Percentiles rank a stretch among this genome's conserved stretches.
phyloP scores from a whole-genome alignment of 352 stramenopile genomes.

The Globisporangium spiculum region DNA sequence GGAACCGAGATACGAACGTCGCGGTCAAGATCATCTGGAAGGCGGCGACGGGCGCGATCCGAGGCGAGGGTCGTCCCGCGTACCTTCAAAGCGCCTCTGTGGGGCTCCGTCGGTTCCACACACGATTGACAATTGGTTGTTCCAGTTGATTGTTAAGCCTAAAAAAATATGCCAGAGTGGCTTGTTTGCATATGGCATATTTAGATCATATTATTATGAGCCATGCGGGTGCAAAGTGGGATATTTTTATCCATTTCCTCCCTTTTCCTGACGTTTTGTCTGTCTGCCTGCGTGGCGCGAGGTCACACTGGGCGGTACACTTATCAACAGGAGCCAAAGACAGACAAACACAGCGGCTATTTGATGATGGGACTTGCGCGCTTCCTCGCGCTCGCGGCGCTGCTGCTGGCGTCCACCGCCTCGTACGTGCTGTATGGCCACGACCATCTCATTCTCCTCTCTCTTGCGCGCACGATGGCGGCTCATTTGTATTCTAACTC shows the following conservation, averaged over 20 bases:
- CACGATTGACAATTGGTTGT: too few species aligned
- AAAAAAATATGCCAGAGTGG: too few species aligned
- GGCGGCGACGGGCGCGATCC: too few species aligned
- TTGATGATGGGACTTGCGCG: slow-evolving; percentile 28
- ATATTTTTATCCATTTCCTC: neutral
- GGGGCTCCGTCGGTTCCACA: too few species aligned
- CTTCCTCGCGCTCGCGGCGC: slow-evolving; percentile 30
- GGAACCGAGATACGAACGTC: too few species aligned
- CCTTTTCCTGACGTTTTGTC: neutral
- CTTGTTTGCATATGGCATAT: too few species aligned
- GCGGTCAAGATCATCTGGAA: too few species aligned
- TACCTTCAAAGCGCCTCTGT: too few species aligned
- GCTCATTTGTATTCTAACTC: neutral
- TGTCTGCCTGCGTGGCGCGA: neutral
- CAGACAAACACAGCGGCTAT: neutral
- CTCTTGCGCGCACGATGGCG: neutral
- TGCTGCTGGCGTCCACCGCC: slow-evolving; percentile 28
- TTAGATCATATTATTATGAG: too few species aligned
- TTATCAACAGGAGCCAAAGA: neutral
- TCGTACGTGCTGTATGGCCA: slow-evolving; percentile 13
- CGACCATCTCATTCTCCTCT: neutral
- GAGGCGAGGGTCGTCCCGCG: too few species aligned
- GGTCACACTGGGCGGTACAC: neutral
- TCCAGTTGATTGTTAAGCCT: too few species aligned
- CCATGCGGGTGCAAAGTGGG: too few species aligned